Evolutionary conservation across 306 rosid species (phyloP).

Genomic region (Biancaea sappan): DNA sequence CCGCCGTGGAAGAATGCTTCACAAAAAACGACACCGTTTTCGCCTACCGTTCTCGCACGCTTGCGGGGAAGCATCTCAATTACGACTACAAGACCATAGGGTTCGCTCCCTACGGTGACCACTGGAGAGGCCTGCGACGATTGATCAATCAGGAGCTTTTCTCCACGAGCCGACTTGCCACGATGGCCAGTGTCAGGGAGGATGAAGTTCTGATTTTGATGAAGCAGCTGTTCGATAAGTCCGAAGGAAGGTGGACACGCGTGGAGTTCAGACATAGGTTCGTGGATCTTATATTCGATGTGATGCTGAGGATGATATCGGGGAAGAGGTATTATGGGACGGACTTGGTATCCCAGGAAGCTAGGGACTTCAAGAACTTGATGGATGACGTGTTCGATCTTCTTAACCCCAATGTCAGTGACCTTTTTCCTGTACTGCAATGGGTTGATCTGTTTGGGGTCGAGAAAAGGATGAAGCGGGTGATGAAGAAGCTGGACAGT

Average conservation of each 20-base stretch:
- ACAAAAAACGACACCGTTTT: constrained; percentile 38
- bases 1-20: constrained; percentile 34
- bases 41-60: constrained; percentile 36
- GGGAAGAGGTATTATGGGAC: constrained; percentile 49
- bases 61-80: constrained; percentile 23
- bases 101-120: constrained; percentile 37
- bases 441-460: constrained; percentile 34
- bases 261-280: constrained; percentile 28
- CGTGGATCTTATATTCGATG: constrained; percentile 32
- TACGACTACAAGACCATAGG: constrained; percentile 32
- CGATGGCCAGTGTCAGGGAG: background rate
- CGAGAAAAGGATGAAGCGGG: constrained; percentile 35
- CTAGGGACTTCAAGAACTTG: constrained; percentile 23
- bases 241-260: background rate
- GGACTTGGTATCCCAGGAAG: constrained; percentile 20
- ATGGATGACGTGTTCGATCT: constrained; percentile 7
- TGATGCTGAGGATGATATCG: constrained; percentile 45
- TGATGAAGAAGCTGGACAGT: constrained; percentile 24
- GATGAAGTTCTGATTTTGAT: constrained; percentile 21
- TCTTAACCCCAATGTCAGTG: background rate
- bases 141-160: constrained; percentile 34
- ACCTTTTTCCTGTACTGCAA: constrained; percentile 29
- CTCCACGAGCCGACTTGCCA: constrained; percentile 11
- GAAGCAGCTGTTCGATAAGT: constrained; percentile 5
- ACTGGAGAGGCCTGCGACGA: constrained; percentile 45